Base-by-base conservation (phyloP, 2,329 filamentous ascomycete genomes). In the Mycosphaerella arachidis region DNA sequence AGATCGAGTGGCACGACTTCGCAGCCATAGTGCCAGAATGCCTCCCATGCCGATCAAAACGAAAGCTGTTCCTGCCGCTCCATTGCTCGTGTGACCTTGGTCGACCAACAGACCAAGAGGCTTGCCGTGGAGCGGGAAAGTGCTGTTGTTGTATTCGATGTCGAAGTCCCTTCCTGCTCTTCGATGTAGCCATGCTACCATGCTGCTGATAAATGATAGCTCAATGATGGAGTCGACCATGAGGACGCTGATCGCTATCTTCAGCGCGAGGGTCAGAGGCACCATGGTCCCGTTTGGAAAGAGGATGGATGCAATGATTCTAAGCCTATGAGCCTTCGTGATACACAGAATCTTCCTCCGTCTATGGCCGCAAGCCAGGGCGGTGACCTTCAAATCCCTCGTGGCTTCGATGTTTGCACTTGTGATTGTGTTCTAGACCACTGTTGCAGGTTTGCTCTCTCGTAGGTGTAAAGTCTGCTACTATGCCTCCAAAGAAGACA, bases 61-160 rank as follows among this genome's bases (percentile, higher is more conserved):
- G 57, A 71, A 67, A 7, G 64, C 68, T 20, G 69, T 71, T 20
- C 70, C 69, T 5, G 69, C 67, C 3, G 70, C 70, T 48, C 69
- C 70, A 57, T 72, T 72, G 57, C 61, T 61, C 33, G 68, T 67
- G 48, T 72, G 70, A 52, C 70, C 70, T 61, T 71, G 68, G 58
- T 72, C 57, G 24, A 66, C 55, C 20, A 71, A 63, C 2, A 70
- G 62, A 27, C 74, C 68, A 54, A 75, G 75, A 55, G 75, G 74
- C 61, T 77, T 76, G 64, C 77, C 77, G 48, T 72, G 73, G 48
- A 79, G 74, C 4, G 63, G 46, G 51, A 71, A 68, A 31, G 70
- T 75, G 29, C 73, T 50, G 48, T 27, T 46, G 35, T 63, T 56
- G 45, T 64, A 63, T 53, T 51, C 40, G 61, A 70, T 58, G 24